Evolutionary conservation across 257 asterid species (phyloP), one percentile per base, ranked within the genome.

Genomic region (Nicotiana paniculata): DNA sequence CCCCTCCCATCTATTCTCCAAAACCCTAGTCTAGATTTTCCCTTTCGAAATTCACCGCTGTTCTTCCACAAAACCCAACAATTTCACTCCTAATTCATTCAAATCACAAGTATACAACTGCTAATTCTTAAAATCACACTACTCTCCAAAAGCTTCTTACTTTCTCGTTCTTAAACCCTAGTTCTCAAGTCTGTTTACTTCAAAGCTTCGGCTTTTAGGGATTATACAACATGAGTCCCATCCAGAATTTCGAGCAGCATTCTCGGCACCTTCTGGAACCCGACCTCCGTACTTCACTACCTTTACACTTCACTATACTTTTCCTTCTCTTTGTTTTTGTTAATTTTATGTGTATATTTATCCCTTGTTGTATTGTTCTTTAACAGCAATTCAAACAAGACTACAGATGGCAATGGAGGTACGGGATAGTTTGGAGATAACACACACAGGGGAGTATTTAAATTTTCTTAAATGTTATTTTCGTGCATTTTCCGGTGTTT

Each of bases 381-480:
- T 54, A 84, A 82, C 95, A 96, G 99, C 94, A 77, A 96, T 94
- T 81, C 93, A 91, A 85, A 65, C 91, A 79, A 90, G 98, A 90
- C 86, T 96, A 75, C 99, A 91, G 88, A 92, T 96, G 98, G 99
- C 93, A 6, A 90, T 91, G 97, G 99, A 96, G 93, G 98, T 96
- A 3, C 92, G 97, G 91, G 99, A 96, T 83, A 96, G 99, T 85
- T 89, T 96, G 88, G 99, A 96, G 90, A 96, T 96, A 84, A 94
- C 98, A 83, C 99, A 96, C 88, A 94, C 99, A 4, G 99, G 98
- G 90, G 99, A 96, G 92, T 96, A 96, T 86, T 89, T 96, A 82
- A 94, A 95, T 86, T 96, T 96, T 82, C 85, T 96, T 61, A 94
- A 87, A 83, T 96, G 98, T 86, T 96, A 96, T 81, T 96, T 96